A percentile compares a stretch with the other conserved stretches of the same genome.
phyloP scores from a whole-genome alignment of 768 basidiomycete genomes.

The Suillus tomentosus region DNA sequence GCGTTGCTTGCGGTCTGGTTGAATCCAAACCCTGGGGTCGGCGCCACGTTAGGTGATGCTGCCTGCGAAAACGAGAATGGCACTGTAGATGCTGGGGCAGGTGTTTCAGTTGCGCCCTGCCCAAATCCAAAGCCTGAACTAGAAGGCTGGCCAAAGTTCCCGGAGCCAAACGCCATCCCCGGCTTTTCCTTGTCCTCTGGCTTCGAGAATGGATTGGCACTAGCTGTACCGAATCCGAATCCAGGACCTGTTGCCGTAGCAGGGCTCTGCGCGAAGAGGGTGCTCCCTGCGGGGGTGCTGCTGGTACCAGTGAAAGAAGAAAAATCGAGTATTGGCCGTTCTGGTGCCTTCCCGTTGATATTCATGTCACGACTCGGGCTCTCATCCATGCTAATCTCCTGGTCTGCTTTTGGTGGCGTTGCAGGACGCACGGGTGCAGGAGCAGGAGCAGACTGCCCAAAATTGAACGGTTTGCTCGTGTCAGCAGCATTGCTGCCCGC shows the following conservation, averaged over 20 bases:
- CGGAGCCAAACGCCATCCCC: slow-evolving; percentile 40
- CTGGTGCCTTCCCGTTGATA: slow-evolving; percentile 42
- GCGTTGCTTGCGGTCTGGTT: slow-evolving; percentile 40
- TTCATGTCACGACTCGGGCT: slow-evolving; percentile 71
- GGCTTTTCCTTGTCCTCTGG: slow-evolving; percentile 46
- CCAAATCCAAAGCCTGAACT: slow-evolving; percentile 51
- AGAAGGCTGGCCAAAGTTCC: slow-evolving; percentile 46
- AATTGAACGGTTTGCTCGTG: slow-evolving; percentile 55
- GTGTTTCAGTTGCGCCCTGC: slow-evolving; percentile 41
- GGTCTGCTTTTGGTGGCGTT: slow-evolving; percentile 67
- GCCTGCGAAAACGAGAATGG: slow-evolving; percentile 50
- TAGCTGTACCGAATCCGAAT: slow-evolving; percentile 37
- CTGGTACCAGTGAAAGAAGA: slow-evolving; percentile 46
- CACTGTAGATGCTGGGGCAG: slow-evolving; percentile 42
- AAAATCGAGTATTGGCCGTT: slow-evolving; percentile 48
- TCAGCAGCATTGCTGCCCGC: slow-evolving; percentile 40
- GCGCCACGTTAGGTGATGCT: slow-evolving; percentile 38
- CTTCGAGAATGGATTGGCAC: slow-evolving; percentile 49
- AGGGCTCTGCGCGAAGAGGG: slow-evolving; percentile 38
- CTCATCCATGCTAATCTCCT: slow-evolving; percentile 80
- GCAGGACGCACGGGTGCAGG: slow-evolving; percentile 47
- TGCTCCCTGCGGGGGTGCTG: slow-evolving; percentile 30
- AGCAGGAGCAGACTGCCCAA: slow-evolving; percentile 42
- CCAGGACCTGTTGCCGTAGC: slow-evolving; percentile 31
- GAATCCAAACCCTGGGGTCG: slow-evolving; percentile 48